A percentile compares a stretch with the other conserved stretches of the same genome.
These are phyloP conservation scores for Vigna reflexopilosa DNA, from an alignment of 306 rosid genomes.

Conservation along the genomic window DNA sequence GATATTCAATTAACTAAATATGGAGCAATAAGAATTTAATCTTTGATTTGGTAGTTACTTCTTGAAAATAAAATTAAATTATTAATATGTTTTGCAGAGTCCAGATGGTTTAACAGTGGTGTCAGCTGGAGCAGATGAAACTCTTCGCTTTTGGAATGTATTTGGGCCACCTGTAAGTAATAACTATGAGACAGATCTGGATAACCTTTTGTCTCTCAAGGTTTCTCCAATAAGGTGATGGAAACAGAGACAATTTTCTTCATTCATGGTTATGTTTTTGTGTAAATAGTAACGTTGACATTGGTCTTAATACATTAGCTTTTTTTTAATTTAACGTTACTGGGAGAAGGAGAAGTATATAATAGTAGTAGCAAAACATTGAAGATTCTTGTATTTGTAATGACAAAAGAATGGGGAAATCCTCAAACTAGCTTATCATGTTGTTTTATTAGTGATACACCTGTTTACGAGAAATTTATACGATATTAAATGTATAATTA, in stretches of 20 bases:
- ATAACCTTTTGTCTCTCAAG: constrained; percentile 61
- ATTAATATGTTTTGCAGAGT: constrained; percentile 55
- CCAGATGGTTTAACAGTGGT: constrained; percentile 80
- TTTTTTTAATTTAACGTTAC: no score
- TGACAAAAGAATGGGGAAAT: neutral
- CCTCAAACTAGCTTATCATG: no score
- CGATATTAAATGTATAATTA: no score
- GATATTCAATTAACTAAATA: no score
- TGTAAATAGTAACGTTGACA: constrained; percentile 27
- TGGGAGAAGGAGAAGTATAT: no score
- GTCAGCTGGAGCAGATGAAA: constrained; percentile 79
- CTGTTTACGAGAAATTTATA: no score
- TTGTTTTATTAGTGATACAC: no score
- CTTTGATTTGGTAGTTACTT: neutral
- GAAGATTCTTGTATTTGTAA: neutral
- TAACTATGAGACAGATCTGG: constrained; percentile 45
- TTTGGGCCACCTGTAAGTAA: constrained; percentile 65
- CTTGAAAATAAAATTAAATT: neutral
- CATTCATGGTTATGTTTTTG: neutral
- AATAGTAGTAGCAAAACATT: neutral
- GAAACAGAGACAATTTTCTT: constrained; percentile 22
- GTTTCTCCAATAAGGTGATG: constrained; percentile 67
- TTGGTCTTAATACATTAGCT: neutral
- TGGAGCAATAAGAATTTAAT: no score
- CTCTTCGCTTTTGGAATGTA: constrained; percentile 77